Conservation (phyloP, 2,329 filamentous ascomycete genomes). For the Bipolaris zeicola region DNA sequence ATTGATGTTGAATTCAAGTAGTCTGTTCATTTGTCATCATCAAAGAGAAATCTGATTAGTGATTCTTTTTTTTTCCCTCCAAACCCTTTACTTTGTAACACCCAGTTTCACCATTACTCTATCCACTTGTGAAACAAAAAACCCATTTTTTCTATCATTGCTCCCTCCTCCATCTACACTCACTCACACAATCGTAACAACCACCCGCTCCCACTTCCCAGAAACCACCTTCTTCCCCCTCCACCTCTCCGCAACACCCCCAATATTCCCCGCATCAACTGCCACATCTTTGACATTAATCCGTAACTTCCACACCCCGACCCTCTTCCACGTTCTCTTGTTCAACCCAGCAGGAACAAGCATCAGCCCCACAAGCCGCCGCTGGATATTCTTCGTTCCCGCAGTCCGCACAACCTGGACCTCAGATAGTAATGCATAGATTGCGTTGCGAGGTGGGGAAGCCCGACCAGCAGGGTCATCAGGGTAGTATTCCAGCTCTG, state of each 20-base stretch:
- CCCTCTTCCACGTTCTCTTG: constrained; percentile 5
- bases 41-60: too few relatives aligned
- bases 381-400: constrained; percentile 5
- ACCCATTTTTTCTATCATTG: too few relatives aligned
- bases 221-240: not conserved
- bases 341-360: not conserved
- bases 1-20: too few relatives aligned
- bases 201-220: not conserved
- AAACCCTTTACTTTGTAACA: too few relatives aligned
- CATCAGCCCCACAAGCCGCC: constrained; percentile 7
- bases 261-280: constrained; percentile 1
- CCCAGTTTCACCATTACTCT: too few relatives aligned
- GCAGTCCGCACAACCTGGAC: constrained; percentile 7
- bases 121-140: too few relatives aligned
- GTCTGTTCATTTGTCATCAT: too few relatives aligned
- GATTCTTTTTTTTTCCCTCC: too few relatives aligned
- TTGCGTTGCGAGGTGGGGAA: not conserved
- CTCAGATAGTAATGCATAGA: constrained; percentile 6
- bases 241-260: constrained; percentile 9
- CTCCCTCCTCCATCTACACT: too few relatives aligned
- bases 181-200: not conserved
- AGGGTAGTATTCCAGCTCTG: constrained; percentile 5
- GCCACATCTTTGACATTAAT: not conserved
- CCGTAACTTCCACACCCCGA: constrained; percentile 13
- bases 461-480: not conserved